Evolutionary conservation across 2,329 filamentous ascomycete species (phyloP), one percentile per base, ranked within the genome.

Genomic region (Botryotinia convoluta): DNA sequence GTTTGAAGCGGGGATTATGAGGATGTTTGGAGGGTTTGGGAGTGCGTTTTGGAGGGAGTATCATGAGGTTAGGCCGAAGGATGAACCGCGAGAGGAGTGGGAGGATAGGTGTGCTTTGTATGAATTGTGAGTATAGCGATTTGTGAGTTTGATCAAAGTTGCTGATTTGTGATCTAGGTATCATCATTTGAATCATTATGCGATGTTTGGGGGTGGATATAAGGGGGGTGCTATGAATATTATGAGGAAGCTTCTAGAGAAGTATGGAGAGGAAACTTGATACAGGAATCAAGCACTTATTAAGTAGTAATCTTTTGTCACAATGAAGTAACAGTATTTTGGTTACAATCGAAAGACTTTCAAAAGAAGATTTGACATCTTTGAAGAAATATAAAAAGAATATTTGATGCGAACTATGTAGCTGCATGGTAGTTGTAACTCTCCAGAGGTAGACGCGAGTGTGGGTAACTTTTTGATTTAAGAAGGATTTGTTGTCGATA

Each of bases 1-100:
- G 84, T 98, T 91, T 82, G 95, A 98, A 77, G 84, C 97, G 70
- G 95, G 95, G 0, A 97, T 97, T 77, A 98, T 98, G 94, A 89
- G 88, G 69, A 97, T 98, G 94, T 98, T 98, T 86, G 95, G 95
- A 0, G 95, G 95, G 0, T 97, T 97, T 82, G 90, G 90, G 0
- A 78, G 82, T 0, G 82, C 80, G 1, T 97, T 97, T 79, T 90
- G 92, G 86, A 86, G 86, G 45, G 93, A 96, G 80, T 98, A 98
- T 81, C 89, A 93, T 81, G 81, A 84, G 57, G 80, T 94, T 37
- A 90, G 95, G 64, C 92, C 92, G 0, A 97, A 92, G 84, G 91
- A 92, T 14, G 93, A 97, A 81, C 95, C 95, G 0, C 87, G 85
- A 18, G 89, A 87, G 18, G 95, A 98, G 84, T 97, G 93, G 85